Base-by-base conservation (phyloP, 306 rosid species). In the Lathyrus oleraceus region DNA sequence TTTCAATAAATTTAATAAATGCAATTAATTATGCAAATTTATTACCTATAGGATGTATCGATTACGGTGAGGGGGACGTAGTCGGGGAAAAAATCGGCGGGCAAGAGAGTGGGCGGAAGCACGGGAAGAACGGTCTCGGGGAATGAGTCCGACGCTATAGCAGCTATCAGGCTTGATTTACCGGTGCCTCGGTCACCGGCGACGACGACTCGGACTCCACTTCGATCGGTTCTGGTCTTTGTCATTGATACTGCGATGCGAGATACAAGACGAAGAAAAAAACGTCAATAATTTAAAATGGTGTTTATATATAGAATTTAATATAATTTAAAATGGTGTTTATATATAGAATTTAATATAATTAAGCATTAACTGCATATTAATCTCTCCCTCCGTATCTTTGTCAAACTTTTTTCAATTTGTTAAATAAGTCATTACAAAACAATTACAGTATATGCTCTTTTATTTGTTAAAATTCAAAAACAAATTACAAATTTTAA, bases 121-220 rank as follows among this genome's bases (percentile, higher is more conserved):
- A 93, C 85, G n/a, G 85, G 63, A 12, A 85, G 86, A 39, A 85
- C 87, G 64, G 66, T 47, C 3, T 85, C 96, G 10, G 87, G 84
- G 81, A 88, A 84, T 16, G 87, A 60, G 12, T 90, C 98, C 16
- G 91, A 68, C 11, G 90, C 89, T 20, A 79, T 79, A 0, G 96
- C 75, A 2, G 90, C 70, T 19, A 93, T 93, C 30, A 93, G 81
- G 82, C 85, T 90, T 38, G 98, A 88, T 85, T 93, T 93, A 0
- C 98, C 96, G 76, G 96, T 85, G 71, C 82, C 87, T 8, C 83
- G 76, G 56, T 93, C 98, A 1, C 98, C 98, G 76, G 81, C 83
- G 71, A 93, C 87, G 39, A 84, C 90, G 49, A 90, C 81, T 56
- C 98, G 91, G 61, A 92, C 86, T 75, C 75, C 80, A 28, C 14